These are phyloP conservation scores for Boletus rufocinnamomeus DNA, from an alignment of 768 basidiomycete species.

Conservation along the genomic window DNA sequence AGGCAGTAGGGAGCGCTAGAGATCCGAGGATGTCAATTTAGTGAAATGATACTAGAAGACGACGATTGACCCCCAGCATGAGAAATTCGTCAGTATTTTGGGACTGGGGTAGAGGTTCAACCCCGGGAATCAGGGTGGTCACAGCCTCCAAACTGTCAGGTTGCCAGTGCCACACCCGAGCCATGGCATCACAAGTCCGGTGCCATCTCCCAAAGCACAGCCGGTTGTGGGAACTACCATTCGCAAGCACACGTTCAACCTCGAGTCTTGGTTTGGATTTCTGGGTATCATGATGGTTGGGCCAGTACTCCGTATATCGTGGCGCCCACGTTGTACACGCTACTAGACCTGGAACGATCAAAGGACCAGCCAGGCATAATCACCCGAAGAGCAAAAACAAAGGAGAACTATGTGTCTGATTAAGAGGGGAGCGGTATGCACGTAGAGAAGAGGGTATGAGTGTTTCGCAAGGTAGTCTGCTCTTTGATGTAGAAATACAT, in stretches of 20 bases:
- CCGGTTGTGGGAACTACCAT: background rate
- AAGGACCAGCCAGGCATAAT: conserved; percentile 2
- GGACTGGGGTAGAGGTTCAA: no score
- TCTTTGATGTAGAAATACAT: conserved; percentile 28
- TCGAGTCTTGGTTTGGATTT: background rate
- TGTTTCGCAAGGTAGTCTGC: conserved; percentile 17
- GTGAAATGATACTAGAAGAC: background rate
- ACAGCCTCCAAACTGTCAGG: background rate
- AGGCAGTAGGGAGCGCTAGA: background rate
- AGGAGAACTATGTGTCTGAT: conserved; percentile 12
- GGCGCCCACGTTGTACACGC: background rate
- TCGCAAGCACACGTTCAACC: background rate
- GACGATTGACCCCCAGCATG: background rate
- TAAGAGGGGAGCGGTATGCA: conserved; percentile 17
- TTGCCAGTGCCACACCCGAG: background rate
- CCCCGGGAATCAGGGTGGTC: no score
- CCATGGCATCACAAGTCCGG: background rate
- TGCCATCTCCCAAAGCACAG: background rate
- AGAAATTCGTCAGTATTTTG: background rate
- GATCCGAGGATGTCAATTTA: background rate
- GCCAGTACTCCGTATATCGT: background rate
- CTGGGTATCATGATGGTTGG: background rate
- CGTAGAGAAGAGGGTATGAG: conserved; percentile 14
- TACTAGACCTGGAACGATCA: background rate
- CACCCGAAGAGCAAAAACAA: background rate